Evolutionary conservation across 2,329 filamentous ascomycete genomes (phyloP), one percentile per base, ranked within the genome.

Genomic region (Fusarium goolgardi): DNA sequence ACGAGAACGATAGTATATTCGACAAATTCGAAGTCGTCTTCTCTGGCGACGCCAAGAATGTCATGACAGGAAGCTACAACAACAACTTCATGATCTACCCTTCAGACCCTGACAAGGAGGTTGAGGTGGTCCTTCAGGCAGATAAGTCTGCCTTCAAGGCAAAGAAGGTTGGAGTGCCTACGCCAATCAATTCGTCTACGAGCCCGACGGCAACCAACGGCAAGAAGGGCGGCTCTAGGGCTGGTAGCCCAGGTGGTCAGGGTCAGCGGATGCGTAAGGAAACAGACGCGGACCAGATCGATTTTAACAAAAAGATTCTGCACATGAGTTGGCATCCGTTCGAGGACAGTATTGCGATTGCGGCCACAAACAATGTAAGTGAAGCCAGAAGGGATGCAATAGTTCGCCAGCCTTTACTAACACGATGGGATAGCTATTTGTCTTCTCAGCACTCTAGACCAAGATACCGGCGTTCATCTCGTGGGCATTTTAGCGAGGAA

Each of bases 71-170:
- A 73, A 97, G 94, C 78, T 99, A 99, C 85, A 99, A 99, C 86
- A 99, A 99, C 84, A 99, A 99, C 83, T 98, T 99, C 85, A 99
- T 99, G 96, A 99, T 99, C 77, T 99, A 98, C 79, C 96, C 96
- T 6, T 96, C 94, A 27, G 95, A 98, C 75, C 92, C 94, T 9
- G 93, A 95, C 71, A 96, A 96, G 82, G 96, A 99, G 78, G 95
- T 95, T 5, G 96, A 99, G 80, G 94, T 99, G 47, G 96, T 99
- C 46, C 84, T 99, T 59, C 96, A 99, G 80, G 96, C 96, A 39
- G 96, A 99, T 79, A 99, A 99, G 84, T 97, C 94, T 58, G 96
- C 96, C 13, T 99, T 99, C 88, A 99, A 99, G 83, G 96, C 96
- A 35, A 99, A 99, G 90, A 99, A 98, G 85, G 95, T 99, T 70